Conservation (phyloP, 2,329 filamentous ascomycete genomes). For the Paracoccidioides lutzii region DNA sequence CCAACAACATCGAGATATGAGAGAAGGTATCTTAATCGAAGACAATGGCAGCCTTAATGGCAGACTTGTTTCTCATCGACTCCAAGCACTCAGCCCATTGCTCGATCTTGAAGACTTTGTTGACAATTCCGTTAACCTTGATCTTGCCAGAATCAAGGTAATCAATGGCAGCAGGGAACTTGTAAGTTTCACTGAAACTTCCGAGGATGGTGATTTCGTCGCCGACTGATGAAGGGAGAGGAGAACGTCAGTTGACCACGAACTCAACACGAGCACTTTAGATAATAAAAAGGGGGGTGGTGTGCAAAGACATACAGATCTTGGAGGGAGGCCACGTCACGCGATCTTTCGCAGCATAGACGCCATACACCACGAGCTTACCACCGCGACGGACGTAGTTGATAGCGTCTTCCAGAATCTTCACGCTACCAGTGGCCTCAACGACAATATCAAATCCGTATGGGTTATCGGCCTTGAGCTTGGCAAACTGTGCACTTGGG, state of each 20-base stretch:
- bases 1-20: not conserved
- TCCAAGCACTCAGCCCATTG: constrained; percentile 59
- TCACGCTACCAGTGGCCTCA: constrained; percentile 56
- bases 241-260: constrained; percentile 7
- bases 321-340: constrained; percentile 59
- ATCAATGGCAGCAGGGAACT: constrained; percentile 50
- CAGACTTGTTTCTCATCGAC: constrained; percentile 57
- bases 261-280: not conserved
- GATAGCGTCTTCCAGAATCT: constrained; percentile 58
- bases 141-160: constrained; percentile 36
- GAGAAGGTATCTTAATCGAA: constrained; percentile 41
- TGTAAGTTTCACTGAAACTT: constrained; percentile 61
- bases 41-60: constrained; percentile 61
- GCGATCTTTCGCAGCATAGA: constrained; percentile 50
- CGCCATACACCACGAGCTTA: constrained; percentile 59
- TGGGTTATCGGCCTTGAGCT: constrained; percentile 52
- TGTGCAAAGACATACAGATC: constrained; percentile 44
- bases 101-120: constrained; percentile 61
- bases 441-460: constrained; percentile 63
- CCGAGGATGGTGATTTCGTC: constrained; percentile 61
- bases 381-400: constrained; percentile 59
- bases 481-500: constrained; percentile 46
- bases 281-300: not conserved
- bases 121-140: constrained; percentile 52
- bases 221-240: constrained; percentile 21